A percentile compares a stretch with the other conserved stretches of the same genome.
Evolutionary conservation across 2,329 filamentous ascomycete genomes (phyloP).

Genomic region (Talaromyces marneffei): DNA sequence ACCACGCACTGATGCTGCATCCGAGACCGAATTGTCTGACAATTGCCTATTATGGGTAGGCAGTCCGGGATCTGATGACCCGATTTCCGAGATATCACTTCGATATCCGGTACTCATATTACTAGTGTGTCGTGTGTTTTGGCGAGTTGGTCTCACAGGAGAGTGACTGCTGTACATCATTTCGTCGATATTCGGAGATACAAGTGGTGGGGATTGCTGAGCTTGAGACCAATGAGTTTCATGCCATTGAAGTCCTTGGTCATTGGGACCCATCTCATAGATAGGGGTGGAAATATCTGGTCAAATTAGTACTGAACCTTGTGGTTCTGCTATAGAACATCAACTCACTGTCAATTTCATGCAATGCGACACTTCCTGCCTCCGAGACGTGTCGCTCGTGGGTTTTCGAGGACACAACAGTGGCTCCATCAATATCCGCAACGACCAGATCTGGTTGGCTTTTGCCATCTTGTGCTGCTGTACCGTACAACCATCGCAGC

Average conservation of each 20-base stretch:
- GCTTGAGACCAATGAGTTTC: conserved; percentile 9
- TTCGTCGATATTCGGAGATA: conserved; percentile 11
- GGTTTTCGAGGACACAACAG: conserved; percentile 3
- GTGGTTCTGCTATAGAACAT: neutral
- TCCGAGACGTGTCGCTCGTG: conserved; percentile 9
- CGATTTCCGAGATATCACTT: conserved; percentile 13
- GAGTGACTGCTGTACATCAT: neutral
- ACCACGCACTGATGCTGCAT: neutral
- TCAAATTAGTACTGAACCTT: neutral
- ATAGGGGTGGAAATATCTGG: conserved; percentile 1
- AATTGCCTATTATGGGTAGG: conserved; percentile 2
- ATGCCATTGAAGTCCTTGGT: neutral
- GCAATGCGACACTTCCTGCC: conserved; percentile 7
- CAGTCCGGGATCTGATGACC: neutral
- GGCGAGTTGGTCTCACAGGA: neutral
- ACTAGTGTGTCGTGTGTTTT: conserved; percentile 1
- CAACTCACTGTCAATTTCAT: conserved; percentile 12
- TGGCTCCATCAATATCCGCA: conserved; percentile 8
- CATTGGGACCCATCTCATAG: conserved; percentile 5
- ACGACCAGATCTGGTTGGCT: neutral
- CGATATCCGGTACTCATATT: conserved; percentile 2
- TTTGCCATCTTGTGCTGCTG: conserved; percentile 5
- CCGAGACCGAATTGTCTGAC: conserved; percentile 8
- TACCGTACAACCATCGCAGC: conserved; percentile 12
- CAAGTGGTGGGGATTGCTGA: conserved; percentile 5